Evolutionary conservation across 2,329 filamentous ascomycete genomes (phyloP), one percentile per base, ranked within the genome.

Genomic region (Mycosphaerella sp.): DNA sequence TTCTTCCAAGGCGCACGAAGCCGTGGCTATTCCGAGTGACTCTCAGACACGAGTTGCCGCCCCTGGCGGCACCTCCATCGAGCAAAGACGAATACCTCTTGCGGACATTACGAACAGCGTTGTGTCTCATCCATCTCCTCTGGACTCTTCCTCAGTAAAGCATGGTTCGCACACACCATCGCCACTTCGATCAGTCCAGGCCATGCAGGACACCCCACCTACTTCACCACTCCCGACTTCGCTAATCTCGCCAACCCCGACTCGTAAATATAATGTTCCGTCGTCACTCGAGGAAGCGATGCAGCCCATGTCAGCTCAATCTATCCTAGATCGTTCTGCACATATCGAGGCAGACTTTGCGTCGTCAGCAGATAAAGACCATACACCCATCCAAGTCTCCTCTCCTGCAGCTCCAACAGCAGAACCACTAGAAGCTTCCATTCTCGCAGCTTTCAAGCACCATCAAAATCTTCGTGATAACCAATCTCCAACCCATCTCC

Each of bases 161-260:
- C 21, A 41, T 48, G 45, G 36, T 16, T 48, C 45, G 16, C 25
- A 48, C 25, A 48, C 45, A 16, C 45, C 45, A 30, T 48, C 45
- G 10, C 45, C 45, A 13, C 45, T 41, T 16, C 37, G 36, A 18
- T 41, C 45, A 5, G 45, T 48, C 2, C 36, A 48, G 36, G 17
- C 14, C 12, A 36, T 17, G 13, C n/a, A 41, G 8, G 45, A 41
- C 2, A 48, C 45, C 3, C 45, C 45, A 14, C 45, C 45, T 8
- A 34, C 45, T 16, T 48, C 44, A 12, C 44, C 44, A 6, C 44
- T 36, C n/a, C 44, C 27, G 12, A 10, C n/a, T 7, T 37, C 27
- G 6, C 13, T 16, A 14, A 10, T 25, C 6, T 37, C 27, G 6
- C 13, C 28, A 17, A 32, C 35, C 9, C 18, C 25, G 2, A 2